Base-by-base conservation (phyloP, 2,329 filamentous ascomycete genomes). In the Colletotrichum gigasporum region DNA sequence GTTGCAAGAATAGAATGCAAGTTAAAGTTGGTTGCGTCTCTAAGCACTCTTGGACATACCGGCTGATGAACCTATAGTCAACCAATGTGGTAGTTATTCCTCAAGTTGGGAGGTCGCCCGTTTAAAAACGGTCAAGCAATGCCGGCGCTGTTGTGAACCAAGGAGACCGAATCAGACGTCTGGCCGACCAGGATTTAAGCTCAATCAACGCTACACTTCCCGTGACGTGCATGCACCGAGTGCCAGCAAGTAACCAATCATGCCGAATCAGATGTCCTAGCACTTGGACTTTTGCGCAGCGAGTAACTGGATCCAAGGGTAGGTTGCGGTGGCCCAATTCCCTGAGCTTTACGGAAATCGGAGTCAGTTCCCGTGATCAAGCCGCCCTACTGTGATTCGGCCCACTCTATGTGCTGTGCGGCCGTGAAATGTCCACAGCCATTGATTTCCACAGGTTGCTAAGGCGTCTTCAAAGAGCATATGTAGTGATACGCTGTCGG, bases 201-300 rank as follows among this genome's bases (percentile, higher is more conserved):
- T 50, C n/a, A n/a, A n/a, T 51, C 48, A 37, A 35, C 24, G 11
- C 28, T 18, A 42, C 44, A 37, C 44, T 42, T 42, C 22, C 20
- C 20, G 20, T 45, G 53, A 32, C 44, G 20, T 37, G 53, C 53
- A 63, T 37, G 16, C 18, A 28, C 34, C 45, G 26, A n/a, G 58
- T 59, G 53, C 30, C 7, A 24, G 18, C 9, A 22, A 5, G 16
- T 10, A 22, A 6, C 44, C 26, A 28, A 32, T 34, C 16, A 34
- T 20, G 20, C 9, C n/a, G 34, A 22, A 44, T 10, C 22, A 42
- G 22, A 45, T 11, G 12, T 5, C 2, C 5, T 37, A 44, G 11
- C 8, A 35, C n/a, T 35, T 34, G 16, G 14, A n/a, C 34, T 44
- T 12, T 18, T 5, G 10, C n/a, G 32, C 26, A 8, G 10, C 4